Percentiles rank a stretch among this genome's conserved stretches.
Evolutionary conservation across 768 basidiomycete species (phyloP).

Genomic region (Podaxis mareebaensis): DNA sequence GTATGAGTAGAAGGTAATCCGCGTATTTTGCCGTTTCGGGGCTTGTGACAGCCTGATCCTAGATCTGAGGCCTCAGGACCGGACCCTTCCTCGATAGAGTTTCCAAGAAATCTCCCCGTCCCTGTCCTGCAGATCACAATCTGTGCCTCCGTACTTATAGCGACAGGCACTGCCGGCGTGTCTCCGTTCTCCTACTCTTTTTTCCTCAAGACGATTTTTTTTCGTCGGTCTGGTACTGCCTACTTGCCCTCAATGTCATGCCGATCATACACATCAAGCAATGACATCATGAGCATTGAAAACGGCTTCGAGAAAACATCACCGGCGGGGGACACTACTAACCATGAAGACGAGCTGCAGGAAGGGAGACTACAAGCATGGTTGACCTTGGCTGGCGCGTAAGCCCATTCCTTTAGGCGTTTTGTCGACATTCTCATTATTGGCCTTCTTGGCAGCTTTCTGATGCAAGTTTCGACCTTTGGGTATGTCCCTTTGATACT

Average conservation of each 20-base stretch:
- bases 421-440: neutral
- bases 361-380: slow-evolving; percentile 43
- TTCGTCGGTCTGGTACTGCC: neutral
- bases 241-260: neutral
- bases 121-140: neutral
- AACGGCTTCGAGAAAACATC: neutral
- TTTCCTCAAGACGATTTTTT: neutral
- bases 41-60: neutral
- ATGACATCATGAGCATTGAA: neutral
- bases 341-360: neutral
- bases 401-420: slow-evolving; percentile 16
- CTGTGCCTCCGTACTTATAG: neutral
- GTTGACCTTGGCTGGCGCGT: slow-evolving; percentile 45
- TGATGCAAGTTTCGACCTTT: slow-evolving; percentile 19
- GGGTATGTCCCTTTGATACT: neutral
- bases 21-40: slow-evolving; percentile 4
- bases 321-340: neutral
- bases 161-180: neutral
- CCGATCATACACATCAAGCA: neutral
- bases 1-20: neutral
- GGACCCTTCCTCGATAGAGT: neutral
- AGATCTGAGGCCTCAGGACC: neutral
- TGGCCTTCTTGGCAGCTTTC: slow-evolving; percentile 38
- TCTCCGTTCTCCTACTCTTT: too few species aligned
- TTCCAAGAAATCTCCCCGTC: neutral